Conservation (phyloP, 208 protist species). For the Crithidia bombi region DNA sequence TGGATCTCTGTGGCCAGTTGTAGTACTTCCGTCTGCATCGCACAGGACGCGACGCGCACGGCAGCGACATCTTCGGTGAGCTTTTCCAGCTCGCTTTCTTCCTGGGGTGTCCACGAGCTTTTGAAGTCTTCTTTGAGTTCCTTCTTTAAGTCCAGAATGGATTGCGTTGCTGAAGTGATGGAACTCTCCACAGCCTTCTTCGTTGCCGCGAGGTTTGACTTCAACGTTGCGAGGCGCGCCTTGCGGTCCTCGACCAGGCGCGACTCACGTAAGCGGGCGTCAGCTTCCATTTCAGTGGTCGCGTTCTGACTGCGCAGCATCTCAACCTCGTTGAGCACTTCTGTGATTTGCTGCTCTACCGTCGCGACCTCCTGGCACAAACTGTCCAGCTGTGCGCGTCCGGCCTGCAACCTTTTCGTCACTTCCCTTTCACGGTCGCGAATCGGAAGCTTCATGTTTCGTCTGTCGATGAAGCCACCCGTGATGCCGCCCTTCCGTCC, state of each 20-base stretch:
- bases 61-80: conserved; percentile 55
- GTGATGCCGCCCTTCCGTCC: conserved; percentile 93
- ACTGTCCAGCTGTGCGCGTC: conserved; percentile 45
- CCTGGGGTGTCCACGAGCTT: conserved; percentile 53
- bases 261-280: conserved; percentile 42
- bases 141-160: conserved; percentile 40
- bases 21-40: conserved; percentile 50
- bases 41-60: conserved; percentile 31
- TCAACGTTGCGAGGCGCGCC: conserved; percentile 44
- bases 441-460: conserved; percentile 78
- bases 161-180: conserved; percentile 38
- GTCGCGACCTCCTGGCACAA: conserved; percentile 74
- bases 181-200: conserved; percentile 52
- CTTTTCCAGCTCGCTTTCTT: conserved; percentile 75
- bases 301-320: conserved; percentile 55
- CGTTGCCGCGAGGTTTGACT: conserved; percentile 50
- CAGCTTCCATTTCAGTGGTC: conserved; percentile 51
- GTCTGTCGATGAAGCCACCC: conserved; percentile 95
- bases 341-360: conserved; percentile 79
- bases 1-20: conserved; percentile 71
- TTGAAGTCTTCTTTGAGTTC: conserved; percentile 74
- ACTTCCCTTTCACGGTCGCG: conserved; percentile 58
- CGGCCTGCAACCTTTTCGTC: conserved; percentile 21
- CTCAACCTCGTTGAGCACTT: conserved; percentile 80
- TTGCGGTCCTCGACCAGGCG: conserved; percentile 50